Conservation (phyloP, 306 rosid genomes). For the Rubus idaeus region DNA sequence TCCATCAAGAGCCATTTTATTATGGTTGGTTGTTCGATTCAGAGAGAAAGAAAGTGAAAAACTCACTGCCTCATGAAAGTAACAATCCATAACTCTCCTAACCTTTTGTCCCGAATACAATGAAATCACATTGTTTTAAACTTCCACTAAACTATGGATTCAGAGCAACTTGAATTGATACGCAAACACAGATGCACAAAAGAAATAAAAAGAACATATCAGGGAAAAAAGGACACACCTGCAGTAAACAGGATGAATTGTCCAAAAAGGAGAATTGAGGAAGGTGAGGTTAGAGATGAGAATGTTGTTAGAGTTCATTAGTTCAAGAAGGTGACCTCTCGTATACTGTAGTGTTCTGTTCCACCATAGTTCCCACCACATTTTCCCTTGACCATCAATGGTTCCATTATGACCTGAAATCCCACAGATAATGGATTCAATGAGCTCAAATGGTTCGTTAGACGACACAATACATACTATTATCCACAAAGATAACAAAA, state of each 20-base stretch:
- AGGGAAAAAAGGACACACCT: conserved; percentile 44
- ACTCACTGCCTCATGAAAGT: neutral
- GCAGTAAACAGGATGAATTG: conserved; percentile 94
- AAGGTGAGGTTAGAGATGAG: conserved; percentile 86
- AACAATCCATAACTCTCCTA: neutral
- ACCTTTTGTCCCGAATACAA: neutral
- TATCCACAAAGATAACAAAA: neutral
- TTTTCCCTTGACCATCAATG: conserved; percentile 84
- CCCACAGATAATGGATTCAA: conserved; percentile 15
- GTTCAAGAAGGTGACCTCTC: conserved; percentile 91
- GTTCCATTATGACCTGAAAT: conserved; percentile 85
- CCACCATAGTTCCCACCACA: conserved; percentile 99
- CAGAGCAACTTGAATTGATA: neutral
- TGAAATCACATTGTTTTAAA: neutral
- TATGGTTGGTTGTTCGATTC: neutral
- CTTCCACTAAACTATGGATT: neutral
- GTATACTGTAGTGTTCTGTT: conserved; percentile 82
- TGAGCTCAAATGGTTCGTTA: conserved; percentile 1
- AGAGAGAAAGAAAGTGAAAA: neutral
- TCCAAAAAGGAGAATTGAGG: conserved; percentile 93
- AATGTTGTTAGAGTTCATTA: conserved; percentile 73
- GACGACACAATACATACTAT: neutral
- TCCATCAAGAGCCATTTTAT: neutral
- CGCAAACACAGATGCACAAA: neutral
- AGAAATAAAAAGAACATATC: conserved; percentile 9